Percentiles rank a stretch among this genome's conserved stretches.
phyloP scores from a whole-genome alignment of 495 filamentous ascomycete genomes.

The Trichoderma parareesei region DNA sequence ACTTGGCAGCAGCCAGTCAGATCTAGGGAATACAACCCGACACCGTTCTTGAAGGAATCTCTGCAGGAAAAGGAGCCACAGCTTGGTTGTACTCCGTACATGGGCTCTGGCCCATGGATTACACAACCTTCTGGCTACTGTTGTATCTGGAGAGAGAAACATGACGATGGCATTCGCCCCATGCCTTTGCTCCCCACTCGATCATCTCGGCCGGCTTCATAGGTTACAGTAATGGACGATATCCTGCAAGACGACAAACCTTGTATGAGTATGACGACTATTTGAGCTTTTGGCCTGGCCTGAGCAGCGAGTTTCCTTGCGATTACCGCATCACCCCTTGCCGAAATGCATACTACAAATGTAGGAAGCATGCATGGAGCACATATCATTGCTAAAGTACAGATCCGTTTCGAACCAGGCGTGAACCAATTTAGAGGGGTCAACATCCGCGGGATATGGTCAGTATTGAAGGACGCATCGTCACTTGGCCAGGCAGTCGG shows the following conservation, averaged over 20 bases:
- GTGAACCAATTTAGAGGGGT: background rate
- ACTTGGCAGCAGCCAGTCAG: background rate
- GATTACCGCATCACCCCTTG: background rate
- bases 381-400: background rate
- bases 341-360: background rate
- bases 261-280: background rate
- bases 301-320: background rate
- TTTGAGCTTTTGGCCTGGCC: background rate
- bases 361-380: background rate
- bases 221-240: background rate
- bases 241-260: background rate
- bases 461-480: background rate
- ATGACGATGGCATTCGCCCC: background rate
- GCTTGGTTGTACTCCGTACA: background rate
- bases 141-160: background rate
- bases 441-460: background rate
- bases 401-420: background rate
- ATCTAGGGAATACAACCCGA: background rate
- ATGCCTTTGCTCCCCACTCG: background rate
- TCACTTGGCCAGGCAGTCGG: background rate
- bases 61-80: background rate
- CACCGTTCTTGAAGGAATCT: background rate
- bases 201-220: constrained; percentile 1
- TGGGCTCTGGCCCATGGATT: background rate
- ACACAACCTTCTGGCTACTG: background rate